phyloP scores from a whole-genome alignment of 257 asterid genomes.

The Knoxia roxburghii region DNA sequence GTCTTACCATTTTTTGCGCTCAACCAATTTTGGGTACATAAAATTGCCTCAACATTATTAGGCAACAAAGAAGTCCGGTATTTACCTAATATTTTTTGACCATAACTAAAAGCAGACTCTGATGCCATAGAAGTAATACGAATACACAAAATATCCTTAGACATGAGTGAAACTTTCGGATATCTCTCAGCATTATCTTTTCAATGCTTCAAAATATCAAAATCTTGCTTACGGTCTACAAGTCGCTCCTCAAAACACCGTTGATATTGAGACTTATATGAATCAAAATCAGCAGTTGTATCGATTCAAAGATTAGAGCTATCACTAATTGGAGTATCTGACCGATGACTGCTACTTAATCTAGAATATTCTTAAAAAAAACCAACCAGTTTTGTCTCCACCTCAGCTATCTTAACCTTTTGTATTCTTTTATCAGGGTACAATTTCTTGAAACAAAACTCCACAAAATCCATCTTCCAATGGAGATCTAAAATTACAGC shows the following conservation, averaged over 20 bases:
- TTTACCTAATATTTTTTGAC: not conserved
- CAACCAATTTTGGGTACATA: not conserved
- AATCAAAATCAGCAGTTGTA: not conserved
- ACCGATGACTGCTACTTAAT: no score
- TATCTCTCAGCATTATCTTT: not conserved
- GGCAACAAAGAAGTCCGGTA: not conserved
- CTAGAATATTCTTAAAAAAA: no score
- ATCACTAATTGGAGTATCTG: not conserved
- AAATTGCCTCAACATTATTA: not conserved
- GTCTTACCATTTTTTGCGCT: not conserved
- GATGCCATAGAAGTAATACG: not conserved
- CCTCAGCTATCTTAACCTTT: not conserved
- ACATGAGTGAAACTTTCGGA: not conserved
- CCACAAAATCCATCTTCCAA: not conserved
- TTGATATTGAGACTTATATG: not conserved
- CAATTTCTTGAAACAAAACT: no score
- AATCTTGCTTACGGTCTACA: not conserved
- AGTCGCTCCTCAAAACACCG: not conserved
- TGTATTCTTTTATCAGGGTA: not conserved
- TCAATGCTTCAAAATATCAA: not conserved
- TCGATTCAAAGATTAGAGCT: not conserved
- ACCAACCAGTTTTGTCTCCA: not conserved
- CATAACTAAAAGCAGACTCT: not conserved
- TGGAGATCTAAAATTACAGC: not conserved
- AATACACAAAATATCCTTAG: not conserved